Conservation (phyloP, 805 yeast species). For the Ogataea degrootiae region DNA sequence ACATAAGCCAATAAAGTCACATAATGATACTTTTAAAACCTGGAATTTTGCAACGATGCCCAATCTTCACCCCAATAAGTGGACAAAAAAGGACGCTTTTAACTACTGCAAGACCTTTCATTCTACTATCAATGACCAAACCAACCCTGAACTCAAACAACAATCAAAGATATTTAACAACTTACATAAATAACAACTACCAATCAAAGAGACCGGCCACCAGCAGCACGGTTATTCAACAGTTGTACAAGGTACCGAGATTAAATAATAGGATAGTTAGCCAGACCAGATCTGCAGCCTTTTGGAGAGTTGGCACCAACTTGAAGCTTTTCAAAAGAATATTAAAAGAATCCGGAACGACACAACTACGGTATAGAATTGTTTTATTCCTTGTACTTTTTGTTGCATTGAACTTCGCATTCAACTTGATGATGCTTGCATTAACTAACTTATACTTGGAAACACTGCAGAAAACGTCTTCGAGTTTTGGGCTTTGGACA, state of each 20-base stretch:
- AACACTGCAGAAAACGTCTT: slow-evolving; percentile 23
- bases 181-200: no score
- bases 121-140: no score
- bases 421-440: slow-evolving; percentile 31
- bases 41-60: no score
- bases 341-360: slow-evolving; percentile 32
- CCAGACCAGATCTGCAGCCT: slow-evolving; percentile 22
- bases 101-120: no score
- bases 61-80: no score
- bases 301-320: slow-evolving; percentile 31
- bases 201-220: no score
- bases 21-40: no score
- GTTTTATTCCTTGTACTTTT: slow-evolving; percentile 39
- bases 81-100: no score
- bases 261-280: not conserved
- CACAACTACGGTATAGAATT: slow-evolving; percentile 41
- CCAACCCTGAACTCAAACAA: no score
- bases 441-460: slow-evolving; percentile 28
- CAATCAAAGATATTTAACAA: no score
- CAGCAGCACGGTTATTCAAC: not conserved
- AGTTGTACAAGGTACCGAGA: not conserved
- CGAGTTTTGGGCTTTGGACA: slow-evolving; percentile 25
- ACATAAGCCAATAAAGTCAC: no score
- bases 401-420: slow-evolving; percentile 33
- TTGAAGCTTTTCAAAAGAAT: slow-evolving; percentile 19